Evolutionary conservation across 495 filamentous ascomycete genomes (phyloP).

Genomic region (Daldinia decipiens): DNA sequence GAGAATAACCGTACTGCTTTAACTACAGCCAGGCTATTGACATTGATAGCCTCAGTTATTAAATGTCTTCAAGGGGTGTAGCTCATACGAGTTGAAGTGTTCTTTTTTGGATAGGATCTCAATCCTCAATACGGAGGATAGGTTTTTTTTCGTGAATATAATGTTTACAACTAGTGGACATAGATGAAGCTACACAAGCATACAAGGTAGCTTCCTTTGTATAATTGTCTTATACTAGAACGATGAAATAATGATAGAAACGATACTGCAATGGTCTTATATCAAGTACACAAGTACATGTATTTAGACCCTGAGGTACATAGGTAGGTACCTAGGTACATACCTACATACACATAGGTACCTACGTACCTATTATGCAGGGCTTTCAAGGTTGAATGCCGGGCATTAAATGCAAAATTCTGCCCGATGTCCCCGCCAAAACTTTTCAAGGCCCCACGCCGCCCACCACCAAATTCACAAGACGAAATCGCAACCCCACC

Average conservation of each 20-base stretch:
- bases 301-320: too few relatives aligned
- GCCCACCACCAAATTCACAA: conserved; percentile 28
- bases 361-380: not conserved
- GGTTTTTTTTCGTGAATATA: not conserved
- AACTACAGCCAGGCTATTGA: not conserved
- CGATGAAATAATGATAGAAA: too few relatives aligned
- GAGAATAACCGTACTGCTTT: not conserved
- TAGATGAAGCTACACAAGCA: not conserved
- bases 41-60: not conserved
- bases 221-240: too few relatives aligned
- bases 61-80: not conserved
- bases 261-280: not conserved
- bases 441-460: conserved; percentile 42
- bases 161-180: not conserved
- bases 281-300: not conserved
- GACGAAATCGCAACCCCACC: conserved; percentile 39
- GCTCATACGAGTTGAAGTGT: not conserved
- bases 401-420: conserved; percentile 12
- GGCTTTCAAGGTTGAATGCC: not conserved
- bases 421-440: conserved; percentile 44
- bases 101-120: not conserved
- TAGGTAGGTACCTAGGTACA: too few relatives aligned
- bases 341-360: too few relatives aligned
- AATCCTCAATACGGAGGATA: not conserved
- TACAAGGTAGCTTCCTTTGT: not conserved